phyloP scores from a whole-genome alignment of 306 rosid species.

The Fragaria iinumae region DNA sequence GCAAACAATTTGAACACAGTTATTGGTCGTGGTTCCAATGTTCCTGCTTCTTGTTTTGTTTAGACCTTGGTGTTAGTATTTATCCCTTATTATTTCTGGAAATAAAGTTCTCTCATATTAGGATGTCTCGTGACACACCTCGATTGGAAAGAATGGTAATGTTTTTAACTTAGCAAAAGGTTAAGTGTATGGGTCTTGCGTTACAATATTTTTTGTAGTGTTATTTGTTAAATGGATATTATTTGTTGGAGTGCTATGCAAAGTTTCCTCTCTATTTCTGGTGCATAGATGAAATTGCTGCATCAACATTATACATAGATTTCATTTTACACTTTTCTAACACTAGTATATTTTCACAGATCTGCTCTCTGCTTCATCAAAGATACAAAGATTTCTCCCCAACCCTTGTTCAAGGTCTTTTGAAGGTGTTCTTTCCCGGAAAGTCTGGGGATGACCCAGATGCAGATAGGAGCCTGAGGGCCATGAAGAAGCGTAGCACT shows the following conservation, averaged over 20 bases:
- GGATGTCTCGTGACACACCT: neutral
- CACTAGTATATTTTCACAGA: slow-evolving; percentile 43
- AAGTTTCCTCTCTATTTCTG: neutral
- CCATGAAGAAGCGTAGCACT: slow-evolving; percentile 96
- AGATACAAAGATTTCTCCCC: slow-evolving; percentile 96
- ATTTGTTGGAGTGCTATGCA: neutral
- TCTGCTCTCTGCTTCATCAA: slow-evolving; percentile 97
- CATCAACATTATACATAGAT: neutral
- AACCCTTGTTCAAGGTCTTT: slow-evolving; percentile 85
- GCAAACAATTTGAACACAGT: neutral
- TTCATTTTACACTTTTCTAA: slow-evolving; percentile 10
- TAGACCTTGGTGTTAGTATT: neutral
- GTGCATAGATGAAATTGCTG: neutral
- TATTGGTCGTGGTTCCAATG: neutral
- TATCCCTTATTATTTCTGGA: too few species aligned
- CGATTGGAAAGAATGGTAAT: neutral
- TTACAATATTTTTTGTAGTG: neutral
- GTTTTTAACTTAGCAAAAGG: neutral
- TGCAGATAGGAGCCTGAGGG: slow-evolving; percentile 77
- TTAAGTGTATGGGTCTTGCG: neutral
- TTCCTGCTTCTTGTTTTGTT: neutral
- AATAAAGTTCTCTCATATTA: neutral
- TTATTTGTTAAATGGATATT: neutral
- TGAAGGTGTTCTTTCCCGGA: slow-evolving; percentile 88
- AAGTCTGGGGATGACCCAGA: slow-evolving; percentile 83